Evolutionary conservation across 2,329 filamentous ascomycete genomes (phyloP), one percentile per base, ranked within the genome.

Genomic region (Tolypocladium capitatum): DNA sequence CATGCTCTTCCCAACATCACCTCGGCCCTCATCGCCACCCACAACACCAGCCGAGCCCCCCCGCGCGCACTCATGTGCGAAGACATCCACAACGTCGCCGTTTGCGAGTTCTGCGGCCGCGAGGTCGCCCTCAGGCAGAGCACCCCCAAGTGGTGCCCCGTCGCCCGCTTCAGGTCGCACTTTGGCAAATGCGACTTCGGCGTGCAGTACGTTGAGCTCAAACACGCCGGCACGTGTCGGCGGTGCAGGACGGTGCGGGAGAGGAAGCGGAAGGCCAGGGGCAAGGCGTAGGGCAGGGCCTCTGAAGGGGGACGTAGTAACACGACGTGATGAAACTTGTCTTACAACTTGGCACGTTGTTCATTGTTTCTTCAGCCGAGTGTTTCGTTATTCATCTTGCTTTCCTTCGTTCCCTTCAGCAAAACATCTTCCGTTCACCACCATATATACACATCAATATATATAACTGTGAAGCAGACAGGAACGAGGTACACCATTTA

Each of bases 101-200:
- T 40, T 27, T 46, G 45, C 35, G 45, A 46, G 24, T 11, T 38
- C 27, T 46, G 45, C 45, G 45, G 24, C 45, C 45, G 45, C 45
- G 34, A 46, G 34, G 27, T 31, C n/a, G 33, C 27, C 33, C 35
- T 20, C 34, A 34, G n/a, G 24, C 24, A 40, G 34, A 46, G 24
- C 35, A 20, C 21, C 45, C 13, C 35, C 33, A n/a, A 16, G 24
- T 46, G 45, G 45, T 46, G 45, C 35, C 45, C 34, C 33, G 45
- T 28, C 24, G 45, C 45, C 21, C 45, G 45, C 33, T 27, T 38
- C 24, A 34, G 27, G 16, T 46, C 45, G 20, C 45, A 46, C 45
- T 46, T 46, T 40, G 45, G 45, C 45, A 10, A 38, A 21, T 46
- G 45, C 45, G 45, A 46, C 35, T 46, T 16, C 10, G 45, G 45